Percentiles rank a stretch among this genome's conserved stretches.
phyloP scores from a whole-genome alignment of 2,329 filamentous ascomycete genomes.

The Teratosphaeria epicoccoides region DNA sequence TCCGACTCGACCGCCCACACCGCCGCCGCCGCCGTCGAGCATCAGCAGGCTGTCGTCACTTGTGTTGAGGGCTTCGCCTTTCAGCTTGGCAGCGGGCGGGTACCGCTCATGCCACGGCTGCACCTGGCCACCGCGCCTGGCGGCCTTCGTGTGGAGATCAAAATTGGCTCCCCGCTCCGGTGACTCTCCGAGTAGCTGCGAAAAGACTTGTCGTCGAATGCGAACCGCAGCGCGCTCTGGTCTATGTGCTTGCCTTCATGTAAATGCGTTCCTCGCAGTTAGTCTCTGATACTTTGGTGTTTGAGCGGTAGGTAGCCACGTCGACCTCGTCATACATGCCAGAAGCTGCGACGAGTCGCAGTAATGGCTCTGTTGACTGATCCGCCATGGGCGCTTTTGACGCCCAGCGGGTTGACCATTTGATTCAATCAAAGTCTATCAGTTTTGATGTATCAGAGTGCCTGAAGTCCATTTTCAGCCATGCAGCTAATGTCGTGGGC shows the following conservation, averaged over 20 bases:
- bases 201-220: not conserved
- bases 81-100: constrained; percentile 1
- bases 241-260: not conserved
- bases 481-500: too few species aligned
- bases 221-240: not conserved
- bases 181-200: not conserved
- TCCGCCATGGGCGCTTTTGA: too few species aligned
- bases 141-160: constrained; percentile 8
- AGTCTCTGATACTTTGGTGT: not conserved
- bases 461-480: too few species aligned
- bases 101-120: constrained; percentile 9
- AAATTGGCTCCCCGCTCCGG: constrained; percentile 9
- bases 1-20: constrained; percentile 3
- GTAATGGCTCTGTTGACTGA: not conserved
- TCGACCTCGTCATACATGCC: not conserved
- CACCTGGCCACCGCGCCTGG: not conserved
- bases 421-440: too few species aligned
- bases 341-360: not conserved
- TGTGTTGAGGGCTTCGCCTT: not conserved
- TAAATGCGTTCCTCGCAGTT: not conserved
- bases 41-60: constrained; percentile 4
- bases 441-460: too few species aligned
- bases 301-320: not conserved
- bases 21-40: constrained; percentile 11
- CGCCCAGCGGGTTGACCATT: too few species aligned